A percentile compares a stretch with the other conserved stretches of the same genome.
These are phyloP conservation scores for Ascochyta koolunga DNA, from an alignment of 2,329 filamentous ascomycete species.

Conservation along the genomic window DNA sequence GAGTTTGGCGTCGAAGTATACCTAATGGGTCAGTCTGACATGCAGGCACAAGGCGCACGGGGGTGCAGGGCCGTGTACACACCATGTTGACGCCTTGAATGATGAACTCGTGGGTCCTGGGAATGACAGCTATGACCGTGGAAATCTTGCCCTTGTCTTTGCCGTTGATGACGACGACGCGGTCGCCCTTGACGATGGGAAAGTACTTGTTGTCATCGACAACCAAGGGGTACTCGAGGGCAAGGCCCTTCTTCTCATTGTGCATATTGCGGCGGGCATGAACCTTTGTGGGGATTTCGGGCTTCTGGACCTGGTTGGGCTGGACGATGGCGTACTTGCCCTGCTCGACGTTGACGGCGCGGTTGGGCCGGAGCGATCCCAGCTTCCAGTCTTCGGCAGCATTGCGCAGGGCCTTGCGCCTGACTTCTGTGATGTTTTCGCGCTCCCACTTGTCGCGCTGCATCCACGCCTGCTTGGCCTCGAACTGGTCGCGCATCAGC, in stretches of 20 bases:
- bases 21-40: conserved; percentile 29
- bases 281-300: conserved; percentile 49
- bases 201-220: conserved; percentile 39
- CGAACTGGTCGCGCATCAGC: conserved; percentile 35
- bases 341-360: conserved; percentile 67
- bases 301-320: conserved; percentile 31
- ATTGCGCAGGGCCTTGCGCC: conserved; percentile 59
- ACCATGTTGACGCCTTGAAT: conserved; percentile 52
- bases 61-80: conserved; percentile 1
- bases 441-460: conserved; percentile 23
- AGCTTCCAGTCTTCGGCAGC: conserved; percentile 78
- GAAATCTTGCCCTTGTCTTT: conserved; percentile 85
- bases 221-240: conserved; percentile 34
- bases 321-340: conserved; percentile 65
- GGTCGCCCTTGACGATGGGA: conserved; percentile 65
- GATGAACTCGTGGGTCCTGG: conserved; percentile 40
- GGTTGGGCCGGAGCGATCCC: conserved; percentile 77
- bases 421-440: conserved; percentile 33
- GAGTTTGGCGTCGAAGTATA: conserved; percentile 51
- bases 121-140: conserved; percentile 63
- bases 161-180: conserved; percentile 81
- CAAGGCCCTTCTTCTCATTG: conserved; percentile 28
- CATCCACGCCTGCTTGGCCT: conserved; percentile 37
- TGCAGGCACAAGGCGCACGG: background rate
- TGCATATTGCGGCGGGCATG: conserved; percentile 30